phyloP scores from a whole-genome alignment of 2,329 filamentous ascomycete species.

The Chrysosporium queenslandicum region DNA sequence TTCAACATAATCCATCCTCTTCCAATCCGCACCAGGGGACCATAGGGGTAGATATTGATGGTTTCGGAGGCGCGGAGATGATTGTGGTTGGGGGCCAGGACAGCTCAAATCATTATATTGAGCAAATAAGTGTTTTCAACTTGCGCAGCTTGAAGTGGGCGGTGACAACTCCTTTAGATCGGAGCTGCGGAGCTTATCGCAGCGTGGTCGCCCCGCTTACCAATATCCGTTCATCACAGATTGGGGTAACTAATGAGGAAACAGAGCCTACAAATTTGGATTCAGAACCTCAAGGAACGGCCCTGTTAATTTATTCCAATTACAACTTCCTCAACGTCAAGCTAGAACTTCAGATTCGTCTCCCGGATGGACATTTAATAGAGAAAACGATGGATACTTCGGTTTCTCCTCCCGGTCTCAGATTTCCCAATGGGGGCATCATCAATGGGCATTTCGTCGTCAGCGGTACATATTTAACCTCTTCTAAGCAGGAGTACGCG shows the following conservation, averaged over 20 bases:
- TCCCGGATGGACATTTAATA: conserved; percentile 69
- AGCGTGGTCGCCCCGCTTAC: conserved; percentile 80
- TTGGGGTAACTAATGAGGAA: conserved; percentile 36
- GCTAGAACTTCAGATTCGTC: conserved; percentile 79
- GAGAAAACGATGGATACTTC: conserved; percentile 76
- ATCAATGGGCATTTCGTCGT: conserved; percentile 96
- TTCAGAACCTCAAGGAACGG: conserved; percentile 37
- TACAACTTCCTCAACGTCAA: conserved; percentile 99
- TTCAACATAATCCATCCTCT: conserved; percentile 78
- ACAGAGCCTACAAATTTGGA: conserved; percentile 29
- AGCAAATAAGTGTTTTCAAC: conserved; percentile 98
- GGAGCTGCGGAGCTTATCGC: conserved; percentile 91
- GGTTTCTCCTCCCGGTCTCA: conserved; percentile 79
- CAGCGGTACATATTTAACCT: conserved; percentile 92
- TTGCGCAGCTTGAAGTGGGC: conserved; percentile 92
- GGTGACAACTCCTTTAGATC: conserved; percentile 72
- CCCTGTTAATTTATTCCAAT: conserved; percentile 96
- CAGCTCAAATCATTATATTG: conserved; percentile 96
- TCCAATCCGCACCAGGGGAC: conserved; percentile 77
- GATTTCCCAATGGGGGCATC: conserved; percentile 91
- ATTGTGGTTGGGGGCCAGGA: conserved; percentile 94
- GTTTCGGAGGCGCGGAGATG: conserved; percentile 90
- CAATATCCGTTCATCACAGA: conserved; percentile 36
- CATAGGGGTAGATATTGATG: conserved; percentile 81
- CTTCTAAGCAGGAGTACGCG: conserved; percentile 95